Conservation (phyloP, 208 protist species). For the Crithidia sp. region DNA sequence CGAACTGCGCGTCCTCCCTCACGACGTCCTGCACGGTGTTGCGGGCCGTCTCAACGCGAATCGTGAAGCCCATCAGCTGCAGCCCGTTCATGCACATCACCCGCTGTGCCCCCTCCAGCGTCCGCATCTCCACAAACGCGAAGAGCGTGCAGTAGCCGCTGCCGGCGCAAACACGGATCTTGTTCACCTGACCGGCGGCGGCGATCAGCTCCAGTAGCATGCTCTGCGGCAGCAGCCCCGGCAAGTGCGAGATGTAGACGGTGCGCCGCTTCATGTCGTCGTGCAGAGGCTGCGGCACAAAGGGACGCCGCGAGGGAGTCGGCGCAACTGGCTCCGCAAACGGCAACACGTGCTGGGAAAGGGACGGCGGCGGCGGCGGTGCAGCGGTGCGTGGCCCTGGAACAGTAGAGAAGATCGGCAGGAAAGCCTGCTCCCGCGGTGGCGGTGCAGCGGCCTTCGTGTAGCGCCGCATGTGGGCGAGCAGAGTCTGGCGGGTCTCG, state of each 20-base stretch:
- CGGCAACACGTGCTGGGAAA: background rate
- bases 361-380: background rate
- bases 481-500: slow-evolving; percentile 40
- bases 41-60: slow-evolving; percentile 76
- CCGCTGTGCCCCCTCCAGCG: slow-evolving; percentile 46
- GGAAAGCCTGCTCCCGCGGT: background rate
- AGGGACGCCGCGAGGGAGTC: background rate
- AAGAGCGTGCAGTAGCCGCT: slow-evolving; percentile 73
- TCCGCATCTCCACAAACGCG: slow-evolving; percentile 88
- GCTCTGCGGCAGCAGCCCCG: slow-evolving; percentile 56
- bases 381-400: background rate
- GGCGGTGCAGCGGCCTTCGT: slow-evolving; percentile 35
- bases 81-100: slow-evolving; percentile 65
- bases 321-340: background rate
- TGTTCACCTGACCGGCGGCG: slow-evolving; percentile 68
- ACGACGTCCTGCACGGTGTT: slow-evolving; percentile 83
- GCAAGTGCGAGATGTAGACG: slow-evolving; percentile 79
- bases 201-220: slow-evolving; percentile 66
- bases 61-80: slow-evolving; percentile 55
- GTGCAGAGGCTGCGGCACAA: slow-evolving; percentile 17
- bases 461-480: slow-evolving; percentile 59
- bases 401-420: slow-evolving; percentile 22
- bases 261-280: slow-evolving; percentile 70
- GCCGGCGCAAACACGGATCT: slow-evolving; percentile 77
- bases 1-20: slow-evolving; percentile 62